These are phyloP conservation scores for Plantago lanceolata DNA, from an alignment of 305 asterid genomes.

Conservation along the genomic window DNA sequence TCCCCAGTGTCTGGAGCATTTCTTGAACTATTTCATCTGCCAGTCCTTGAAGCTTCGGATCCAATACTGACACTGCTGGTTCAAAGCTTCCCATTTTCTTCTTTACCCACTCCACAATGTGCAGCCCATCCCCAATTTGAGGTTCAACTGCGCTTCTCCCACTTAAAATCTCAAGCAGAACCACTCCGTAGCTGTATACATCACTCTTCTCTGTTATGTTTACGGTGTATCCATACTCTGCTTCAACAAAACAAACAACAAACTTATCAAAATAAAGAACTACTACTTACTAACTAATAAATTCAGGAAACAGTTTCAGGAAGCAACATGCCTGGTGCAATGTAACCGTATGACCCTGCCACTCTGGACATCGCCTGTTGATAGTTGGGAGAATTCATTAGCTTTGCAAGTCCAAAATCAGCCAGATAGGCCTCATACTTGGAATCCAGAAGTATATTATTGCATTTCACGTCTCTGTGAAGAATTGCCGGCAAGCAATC, in stretches of 20 bases:
- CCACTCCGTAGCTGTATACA: slow-evolving; percentile 90
- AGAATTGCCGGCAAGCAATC: slow-evolving; percentile 84
- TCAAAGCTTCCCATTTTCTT: slow-evolving; percentile 96
- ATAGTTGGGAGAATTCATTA: slow-evolving; percentile 76
- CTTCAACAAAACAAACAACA: slow-evolving; percentile 15
- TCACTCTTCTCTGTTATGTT: slow-evolving; percentile 94
- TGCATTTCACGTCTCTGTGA: slow-evolving; percentile 90
- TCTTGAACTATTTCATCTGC: slow-evolving; percentile 89
- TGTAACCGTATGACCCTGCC: slow-evolving; percentile 91
- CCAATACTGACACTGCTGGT: slow-evolving; percentile 70
- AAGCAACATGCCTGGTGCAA: slow-evolving; percentile 83
- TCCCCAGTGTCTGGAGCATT: slow-evolving; percentile 95
- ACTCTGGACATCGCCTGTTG: slow-evolving; percentile 88
- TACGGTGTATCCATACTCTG: slow-evolving; percentile 85
- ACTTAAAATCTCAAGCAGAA: slow-evolving; percentile 73
- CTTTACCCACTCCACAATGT: slow-evolving; percentile 94
- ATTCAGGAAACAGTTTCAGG: too few relatives aligned
- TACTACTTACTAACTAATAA: too few relatives aligned
- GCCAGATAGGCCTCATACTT: slow-evolving; percentile 82
- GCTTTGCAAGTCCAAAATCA: slow-evolving; percentile 92
- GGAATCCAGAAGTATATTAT: slow-evolving; percentile 79
- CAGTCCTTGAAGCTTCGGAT: slow-evolving; percentile 68
- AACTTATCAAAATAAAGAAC: neutral
- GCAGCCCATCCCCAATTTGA: slow-evolving; percentile 75
- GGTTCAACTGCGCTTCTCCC: slow-evolving; percentile 77